phyloP scores from a whole-genome alignment of 1,284 basidiomycete species.

The Pseudozyma pruni region DNA sequence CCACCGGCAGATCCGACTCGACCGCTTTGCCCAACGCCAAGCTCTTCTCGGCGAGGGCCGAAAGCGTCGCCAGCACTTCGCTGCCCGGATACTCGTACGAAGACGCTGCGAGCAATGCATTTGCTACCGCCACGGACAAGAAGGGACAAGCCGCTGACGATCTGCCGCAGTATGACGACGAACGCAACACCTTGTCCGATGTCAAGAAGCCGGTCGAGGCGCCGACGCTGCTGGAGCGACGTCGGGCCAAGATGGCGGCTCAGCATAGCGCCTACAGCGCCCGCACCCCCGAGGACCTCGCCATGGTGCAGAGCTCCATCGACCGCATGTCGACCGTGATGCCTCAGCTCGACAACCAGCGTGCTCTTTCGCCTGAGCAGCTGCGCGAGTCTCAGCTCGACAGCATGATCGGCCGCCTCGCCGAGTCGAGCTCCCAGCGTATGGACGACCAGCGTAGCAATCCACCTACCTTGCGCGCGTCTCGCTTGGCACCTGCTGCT shows the following conservation, averaged over 20 bases:
- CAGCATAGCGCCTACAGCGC: constrained; percentile 49
- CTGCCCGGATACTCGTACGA: constrained; percentile 29
- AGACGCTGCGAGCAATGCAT: constrained; percentile 4
- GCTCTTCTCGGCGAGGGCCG: no score
- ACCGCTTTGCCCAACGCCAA: constrained; percentile 16
- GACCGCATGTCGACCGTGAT: constrained; percentile 49
- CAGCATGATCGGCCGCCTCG: constrained; percentile 30
- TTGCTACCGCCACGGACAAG: background rate
- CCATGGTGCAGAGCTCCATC: constrained; percentile 51
- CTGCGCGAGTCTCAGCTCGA: constrained; percentile 36
- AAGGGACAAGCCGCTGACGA: constrained; percentile 3
- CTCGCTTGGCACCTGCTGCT: constrained; percentile 24
- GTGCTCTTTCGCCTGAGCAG: constrained; percentile 35
- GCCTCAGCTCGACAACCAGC: constrained; percentile 54
- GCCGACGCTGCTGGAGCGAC: constrained; percentile 38
- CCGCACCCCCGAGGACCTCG: constrained; percentile 48
- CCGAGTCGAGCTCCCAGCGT: constrained; percentile 28
- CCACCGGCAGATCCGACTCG: constrained; percentile 27
- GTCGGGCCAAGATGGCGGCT: constrained; percentile 43
- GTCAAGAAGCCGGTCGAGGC: constrained; percentile 25
- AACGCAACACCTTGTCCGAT: background rate
- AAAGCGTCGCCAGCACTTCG: constrained; percentile 30
- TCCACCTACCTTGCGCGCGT: constrained; percentile 24
- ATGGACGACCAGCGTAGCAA: constrained; percentile 48
- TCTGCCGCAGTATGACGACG: constrained; percentile 22